Base-by-base conservation (phyloP, 2,329 filamentous ascomycete species). In the Cladosporium sp. region DNA sequence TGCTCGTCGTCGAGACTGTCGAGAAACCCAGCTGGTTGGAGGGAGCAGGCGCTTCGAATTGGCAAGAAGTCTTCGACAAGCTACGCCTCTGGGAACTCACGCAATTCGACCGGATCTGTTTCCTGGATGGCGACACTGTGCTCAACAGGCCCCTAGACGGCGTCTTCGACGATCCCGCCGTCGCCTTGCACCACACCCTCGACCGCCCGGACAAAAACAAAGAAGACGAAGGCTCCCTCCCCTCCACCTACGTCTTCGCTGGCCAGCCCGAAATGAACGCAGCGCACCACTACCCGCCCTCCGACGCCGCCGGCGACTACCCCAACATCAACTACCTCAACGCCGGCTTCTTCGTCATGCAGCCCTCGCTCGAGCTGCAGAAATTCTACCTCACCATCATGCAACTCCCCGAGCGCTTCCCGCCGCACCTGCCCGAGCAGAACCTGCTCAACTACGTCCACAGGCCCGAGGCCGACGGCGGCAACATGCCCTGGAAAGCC, bases 401-500 rank as follows among this genome's bases (percentile, higher is more conserved):
- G 52, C 64, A 72, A 21, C 70, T 74, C 14, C 69, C 72, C 7
- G 44, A 74, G 52, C 70, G 71, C 11, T 80, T 79, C 67, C 70
- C 76, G 37, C 70, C 76, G 10, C 64, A 65, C 16, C 73, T 77
- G 57, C 71, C 71, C 12, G 78, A 79, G 69, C 78, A 80, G 66
- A 77, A 77, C 44, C 68, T 78, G 5, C 68, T 78, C 28, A 79
- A 79, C 68, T 74, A 74, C 53, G 75, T 73, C 10, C 78, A 80
- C 66, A 61, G 72, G 8, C 60, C 52, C 21, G 46, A 69, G 67
- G 33, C 59, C 8, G 52, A 71, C 67, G 67, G 72, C 18, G 78
- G 79, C 18, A 76, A 76, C 21, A 80, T 80, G 78, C 78, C 78
- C 2, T 80, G 78, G 78, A 70, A 68, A n/a, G 71, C 74, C 62